Evolutionary conservation across 2,329 filamentous ascomycete genomes (phyloP), one percentile per base, ranked within the genome.

Genomic region (Microdochium nivale): DNA sequence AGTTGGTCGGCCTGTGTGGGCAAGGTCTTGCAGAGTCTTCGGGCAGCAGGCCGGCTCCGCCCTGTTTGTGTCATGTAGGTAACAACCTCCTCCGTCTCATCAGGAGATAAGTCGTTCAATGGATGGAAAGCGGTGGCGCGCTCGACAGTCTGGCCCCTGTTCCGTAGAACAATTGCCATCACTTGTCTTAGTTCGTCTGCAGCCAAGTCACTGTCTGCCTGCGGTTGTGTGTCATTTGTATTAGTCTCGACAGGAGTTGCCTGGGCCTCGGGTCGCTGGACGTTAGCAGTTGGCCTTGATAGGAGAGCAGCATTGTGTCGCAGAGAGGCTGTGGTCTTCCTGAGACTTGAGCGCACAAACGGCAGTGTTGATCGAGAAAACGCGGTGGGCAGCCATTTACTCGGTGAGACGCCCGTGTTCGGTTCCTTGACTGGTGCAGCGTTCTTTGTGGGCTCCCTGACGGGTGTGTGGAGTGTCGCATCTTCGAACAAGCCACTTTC

Each of bases 401-500:
- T 24, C 21, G 40, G 40, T 24, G 40, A 44, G 7, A 44, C 2
- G 40, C 40, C 40, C 3, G 9, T 44, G 49, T 14, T 47, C 40
- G 33, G 8, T 27, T 37, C 35, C 23, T 50, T 33, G n/a, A 43
- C 46, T 21, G 14, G 2, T 5, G 46, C 40, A 23, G 37, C 30
- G 13, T 25, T 21, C 5, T 46, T 24, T 21, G 25, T 14, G n/a
- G 25, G 14, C 25, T 44, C 24, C 37, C 21, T 52, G 23, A n/a
- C 11, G 16, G 60, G 59, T 48, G 65, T 54, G 51, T 60, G 54
- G 50, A 74, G 51, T n/a, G 55, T 56, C 25, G 69, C 66, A 30
- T 64, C 54, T 2, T 55, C 50, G 54, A 65, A 74, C 5, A 74
- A 47, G 19, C 53, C 53, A 48, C 63, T 68, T 50, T 73, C 71